Percentiles rank a stretch among this genome's conserved stretches.
Evolutionary conservation across 768 basidiomycete species (phyloP).

Genomic region (Tephrocybe sp.): DNA sequence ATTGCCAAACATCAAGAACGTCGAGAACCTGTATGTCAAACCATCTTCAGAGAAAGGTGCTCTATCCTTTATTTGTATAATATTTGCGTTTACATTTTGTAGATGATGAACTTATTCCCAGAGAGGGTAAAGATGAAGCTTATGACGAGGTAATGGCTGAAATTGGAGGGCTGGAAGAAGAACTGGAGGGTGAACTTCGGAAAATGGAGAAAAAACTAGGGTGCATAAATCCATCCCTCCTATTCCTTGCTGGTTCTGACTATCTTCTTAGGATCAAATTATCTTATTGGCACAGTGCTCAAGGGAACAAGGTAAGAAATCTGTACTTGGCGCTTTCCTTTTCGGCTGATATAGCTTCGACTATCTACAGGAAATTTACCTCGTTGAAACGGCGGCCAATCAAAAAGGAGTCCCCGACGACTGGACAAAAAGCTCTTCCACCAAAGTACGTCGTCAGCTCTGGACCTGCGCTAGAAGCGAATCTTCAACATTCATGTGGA

Average conservation of each 20-base stretch:
- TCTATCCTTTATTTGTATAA: background rate
- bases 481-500: background rate
- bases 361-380: conserved; percentile 75
- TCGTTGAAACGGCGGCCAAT: conserved; percentile 67
- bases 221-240: conserved; percentile 33
- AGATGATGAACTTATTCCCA: conserved; percentile 78
- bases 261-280: conserved; percentile 27
- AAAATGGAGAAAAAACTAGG: conserved; percentile 65
- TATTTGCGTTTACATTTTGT: conserved; percentile 3
- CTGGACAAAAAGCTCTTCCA: conserved; percentile 79
- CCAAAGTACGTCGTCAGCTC: conserved; percentile 56
- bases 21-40: conserved; percentile 67
- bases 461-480: background rate
- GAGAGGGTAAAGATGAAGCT: conserved; percentile 78
- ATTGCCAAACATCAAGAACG: conserved; percentile 61
- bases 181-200: conserved; percentile 65
- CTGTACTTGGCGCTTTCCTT: background rate
- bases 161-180: conserved; percentile 66
- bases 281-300: conserved; percentile 56
- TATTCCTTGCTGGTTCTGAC: conserved; percentile 6
- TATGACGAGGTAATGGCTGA: conserved; percentile 78
- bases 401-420: conserved; percentile 70
- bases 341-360: background rate
- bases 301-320: conserved; percentile 69
- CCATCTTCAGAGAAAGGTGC: conserved; percentile 58